Evolutionary conservation across 2,329 filamentous ascomycete genomes (phyloP), one percentile per base, ranked within the genome.

Genomic region (Botrytis paeoniae): DNA sequence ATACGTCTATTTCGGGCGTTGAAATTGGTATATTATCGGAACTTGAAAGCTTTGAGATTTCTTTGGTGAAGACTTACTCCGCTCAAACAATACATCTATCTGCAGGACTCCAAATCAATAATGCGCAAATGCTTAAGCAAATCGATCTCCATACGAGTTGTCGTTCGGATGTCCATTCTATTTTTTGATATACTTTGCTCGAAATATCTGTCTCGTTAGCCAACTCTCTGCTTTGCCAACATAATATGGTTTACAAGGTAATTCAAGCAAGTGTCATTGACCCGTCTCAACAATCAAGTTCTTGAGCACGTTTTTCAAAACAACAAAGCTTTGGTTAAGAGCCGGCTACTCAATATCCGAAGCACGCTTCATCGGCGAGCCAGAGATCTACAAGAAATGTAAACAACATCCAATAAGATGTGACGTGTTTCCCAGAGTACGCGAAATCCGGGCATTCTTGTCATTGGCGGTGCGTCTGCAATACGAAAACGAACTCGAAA

Each of bases 401-500:
- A 35, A 54, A 54, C 64, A 54, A n/a, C 63, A n/a, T 65, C 41
- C 51, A 57, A 57, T 57, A 12, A 62, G 25, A n/a, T 25, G 37
- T 62, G 35, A 18, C 39, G 22, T 62, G 39, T 39, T 41, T 43
- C 25, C 16, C 8, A 41, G 14, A 63, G 61, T 22, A 63, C 16
- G n/a, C 18, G 61, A 43, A 65, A n/a, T 16, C 45, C 54, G 41
- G n/a, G 37, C 51, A 69, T n/a, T 69, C 20, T 43, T 69, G 7
- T 60, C n/a, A 41, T 69, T 43, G 66, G 37, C 64, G 8, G 29
- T 61, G 25, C n/a, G 43, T 18, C 29, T 70, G 20, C 37, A 70
- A 70, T 60, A 69, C 68, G 68, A 70, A 61, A 70, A 70, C 68
- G 68, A 70, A 45, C 10, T 32, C 68, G 68, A 70, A 59, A 45